These are phyloP conservation scores for Aphanomyces astaci DNA, from an alignment of 352 stramenopile species.

Conservation along the genomic window DNA sequence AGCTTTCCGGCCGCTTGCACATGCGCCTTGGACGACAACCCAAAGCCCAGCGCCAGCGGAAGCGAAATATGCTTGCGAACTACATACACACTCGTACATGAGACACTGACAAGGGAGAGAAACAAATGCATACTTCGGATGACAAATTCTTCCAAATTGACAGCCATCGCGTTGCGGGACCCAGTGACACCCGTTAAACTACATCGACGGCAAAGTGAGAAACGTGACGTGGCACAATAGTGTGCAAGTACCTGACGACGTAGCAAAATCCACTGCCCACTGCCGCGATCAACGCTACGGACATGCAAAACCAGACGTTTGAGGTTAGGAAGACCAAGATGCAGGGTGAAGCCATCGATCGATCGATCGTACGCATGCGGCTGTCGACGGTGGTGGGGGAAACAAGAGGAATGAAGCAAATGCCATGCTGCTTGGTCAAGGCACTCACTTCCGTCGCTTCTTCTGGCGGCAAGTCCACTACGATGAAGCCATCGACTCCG, in stretches of 20 bases:
- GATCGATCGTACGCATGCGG: constrained; percentile 76
- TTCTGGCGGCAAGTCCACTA: constrained; percentile 96
- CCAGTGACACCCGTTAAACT: constrained; percentile 90
- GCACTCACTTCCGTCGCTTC: constrained; percentile 88
- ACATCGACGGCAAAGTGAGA: background rate
- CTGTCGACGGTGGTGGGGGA: constrained; percentile 95
- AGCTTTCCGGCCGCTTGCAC: constrained; percentile 87
- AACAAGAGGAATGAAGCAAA: constrained; percentile 96
- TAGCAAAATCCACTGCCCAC: constrained; percentile 81
- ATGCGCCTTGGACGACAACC: constrained; percentile 91
- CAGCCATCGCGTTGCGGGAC: constrained; percentile 80
- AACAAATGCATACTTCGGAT: constrained; percentile 40
- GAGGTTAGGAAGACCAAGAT: too few relatives aligned
- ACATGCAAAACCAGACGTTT: too few relatives aligned
- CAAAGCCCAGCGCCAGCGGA: constrained; percentile 95
- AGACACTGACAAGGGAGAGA: background rate
- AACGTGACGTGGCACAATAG: background rate
- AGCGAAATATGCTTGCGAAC: constrained; percentile 75
- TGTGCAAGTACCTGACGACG: constrained; percentile 41
- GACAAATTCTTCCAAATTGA: constrained; percentile 92
- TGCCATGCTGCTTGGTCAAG: constrained; percentile 80
- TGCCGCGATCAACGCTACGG: constrained; percentile 38
- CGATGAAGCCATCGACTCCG: constrained; percentile 96
- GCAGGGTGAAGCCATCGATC: constrained; percentile 74
- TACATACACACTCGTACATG: constrained; percentile 24